These are phyloP conservation scores for Sporothrix phasma DNA, from an alignment of 2,329 filamentous ascomycete genomes.

Conservation along the genomic window DNA sequence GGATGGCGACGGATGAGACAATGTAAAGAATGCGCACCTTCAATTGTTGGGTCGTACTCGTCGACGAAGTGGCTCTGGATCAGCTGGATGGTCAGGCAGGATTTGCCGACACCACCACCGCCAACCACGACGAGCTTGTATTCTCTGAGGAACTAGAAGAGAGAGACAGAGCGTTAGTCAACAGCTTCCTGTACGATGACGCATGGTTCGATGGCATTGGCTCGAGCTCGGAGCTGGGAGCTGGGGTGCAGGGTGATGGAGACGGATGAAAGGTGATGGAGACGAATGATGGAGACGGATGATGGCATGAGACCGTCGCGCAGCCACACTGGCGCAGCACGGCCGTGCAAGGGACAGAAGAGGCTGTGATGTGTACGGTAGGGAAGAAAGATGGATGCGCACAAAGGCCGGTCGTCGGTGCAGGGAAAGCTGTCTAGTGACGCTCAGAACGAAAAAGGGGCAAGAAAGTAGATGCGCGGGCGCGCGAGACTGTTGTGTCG, in stretches of 20 bases:
- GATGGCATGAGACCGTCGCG: not conserved
- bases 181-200: not conserved
- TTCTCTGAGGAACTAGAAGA: constrained; percentile 65
- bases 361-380: not conserved
- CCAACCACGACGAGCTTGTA: constrained; percentile 97
- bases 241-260: not conserved
- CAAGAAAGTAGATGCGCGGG: not conserved
- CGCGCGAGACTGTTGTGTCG: not conserved
- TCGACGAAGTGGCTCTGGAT: constrained; percentile 96
- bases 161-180: not conserved
- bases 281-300: not conserved
- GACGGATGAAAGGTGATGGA: not conserved
- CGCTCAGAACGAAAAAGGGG: not conserved
- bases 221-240: not conserved
- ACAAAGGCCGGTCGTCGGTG: not conserved
- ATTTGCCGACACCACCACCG: constrained; percentile 97
- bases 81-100: constrained; percentile 95
- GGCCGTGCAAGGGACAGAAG: not conserved
- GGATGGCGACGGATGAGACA: not conserved
- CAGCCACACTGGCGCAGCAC: constrained; percentile 6
- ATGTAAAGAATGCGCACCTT: constrained; percentile 50
- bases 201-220: not conserved
- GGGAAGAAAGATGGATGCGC: not conserved
- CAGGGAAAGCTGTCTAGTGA: not conserved
- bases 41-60: constrained; percentile 98